phyloP scores from a whole-genome alignment of 2,329 filamentous ascomycete species.

The Colletotrichum agaves region DNA sequence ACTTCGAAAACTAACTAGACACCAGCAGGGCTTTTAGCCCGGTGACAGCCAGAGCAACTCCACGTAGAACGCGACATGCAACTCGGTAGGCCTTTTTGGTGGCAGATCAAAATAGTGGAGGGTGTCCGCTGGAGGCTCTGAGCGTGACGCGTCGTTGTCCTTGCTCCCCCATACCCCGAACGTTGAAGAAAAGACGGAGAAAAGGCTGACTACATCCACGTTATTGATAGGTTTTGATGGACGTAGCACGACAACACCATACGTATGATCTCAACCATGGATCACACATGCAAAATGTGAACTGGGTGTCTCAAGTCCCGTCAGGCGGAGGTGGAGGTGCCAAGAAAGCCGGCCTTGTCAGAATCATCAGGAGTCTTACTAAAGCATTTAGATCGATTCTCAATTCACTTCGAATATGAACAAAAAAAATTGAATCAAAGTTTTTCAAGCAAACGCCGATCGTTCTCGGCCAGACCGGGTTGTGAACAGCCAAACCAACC shows the following conservation, averaged over 20 bases:
- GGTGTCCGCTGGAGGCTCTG: background rate
- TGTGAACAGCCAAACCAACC: background rate
- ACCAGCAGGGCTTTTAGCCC: no score
- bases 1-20: no score
- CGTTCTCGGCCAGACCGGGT: background rate
- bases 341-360: no score
- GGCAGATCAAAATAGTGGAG: background rate
- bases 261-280: background rate
- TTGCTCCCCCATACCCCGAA: constrained; percentile 1
- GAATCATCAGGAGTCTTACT: no score
- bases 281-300: no score
- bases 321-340: no score
- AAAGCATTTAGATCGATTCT: background rate
- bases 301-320: no score
- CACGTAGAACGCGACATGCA: no score
- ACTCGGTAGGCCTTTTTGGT: background rate
- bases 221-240: background rate
- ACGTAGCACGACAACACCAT: background rate
- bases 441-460: constrained; percentile 3
- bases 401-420: no score
- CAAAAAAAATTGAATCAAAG: no score
- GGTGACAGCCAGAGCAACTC: no score
- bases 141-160: background rate
- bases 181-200: background rate
- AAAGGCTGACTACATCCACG: background rate